Base-by-base conservation (phyloP, 2,329 filamentous ascomycete species). In the Falciphora oryzae region DNA sequence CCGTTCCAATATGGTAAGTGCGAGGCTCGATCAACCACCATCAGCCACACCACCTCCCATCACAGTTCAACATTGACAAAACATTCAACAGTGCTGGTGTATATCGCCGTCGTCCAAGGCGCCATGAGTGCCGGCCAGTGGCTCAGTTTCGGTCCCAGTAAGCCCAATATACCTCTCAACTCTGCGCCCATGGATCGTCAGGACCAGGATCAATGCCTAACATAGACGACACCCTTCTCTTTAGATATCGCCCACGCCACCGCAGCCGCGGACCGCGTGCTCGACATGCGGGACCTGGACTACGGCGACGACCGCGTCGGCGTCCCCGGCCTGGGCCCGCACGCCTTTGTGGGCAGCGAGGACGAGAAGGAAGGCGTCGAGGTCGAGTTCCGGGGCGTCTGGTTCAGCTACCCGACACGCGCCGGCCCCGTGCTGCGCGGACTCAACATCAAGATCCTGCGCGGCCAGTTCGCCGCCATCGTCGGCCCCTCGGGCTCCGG, bases 401-500 rank as follows among this genome's bases (percentile, higher is more conserved):
- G 83, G 72, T 87, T 86, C 75, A 79, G 77, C 67, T 87, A 87
- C 67, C 83, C 84, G 0, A 81, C 81, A 0, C 78, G 84, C 57
- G 77, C 82, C 60, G 74, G 79, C 7, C 77, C 80, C 7, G 79
- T 88, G 13, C 44, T 64, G 29, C 56, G 38, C 13, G 62, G 62
- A 25, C 27, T 63, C 13, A 35, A 59, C 32, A 53, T 63, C 31
- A 56, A 57, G 35, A 28, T 64, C 14, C 28, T n/a, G 11, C 59
- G 59, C n/a, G 63, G 63, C 18, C 59, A 81, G 67, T 75, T 79
- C 66, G 86, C 84, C 0, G 85, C 84, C 4, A 78, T 87, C 38
- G 84, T 87, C 2, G 85, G 85, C 0, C 78, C 83, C 0, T 86
- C 83, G 0, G 85, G 85, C 1, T 84, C 81, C 64, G 84, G 83